Base-by-base conservation (phyloP, 208 protist species). In the Trypanosoma scelopori region DNA sequence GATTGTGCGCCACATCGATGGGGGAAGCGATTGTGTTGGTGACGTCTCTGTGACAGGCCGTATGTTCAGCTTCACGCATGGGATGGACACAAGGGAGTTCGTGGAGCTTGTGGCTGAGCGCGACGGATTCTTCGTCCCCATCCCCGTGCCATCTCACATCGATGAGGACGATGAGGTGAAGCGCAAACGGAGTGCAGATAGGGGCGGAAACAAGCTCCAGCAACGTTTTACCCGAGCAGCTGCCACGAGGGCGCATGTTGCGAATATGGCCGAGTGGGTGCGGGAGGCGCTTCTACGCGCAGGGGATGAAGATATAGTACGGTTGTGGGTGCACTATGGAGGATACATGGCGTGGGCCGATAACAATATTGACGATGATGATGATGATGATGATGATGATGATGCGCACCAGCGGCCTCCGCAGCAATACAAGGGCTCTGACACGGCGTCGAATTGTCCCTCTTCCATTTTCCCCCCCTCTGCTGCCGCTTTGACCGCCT, bases 301-400 rank as follows among this genome's bases (percentile, higher is more conserved):
- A 0, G 60, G 64, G 0, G 58, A 71, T 27, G 65, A 69, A 0
- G 80, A 84, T 30, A 73, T 78, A 48, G 46, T 67, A 42, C 69
- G 49, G n/a, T 55, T 92, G 39, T 92, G 85, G 82, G 42, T 60
- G 25, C 75, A 89, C 59, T 92, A 92, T 69, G 69, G 62, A 16
- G 65, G 60, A 11, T 49, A 7, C 13, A 45, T 25, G 0, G 66
- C 39, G 6, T 42, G 57, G 18, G 41, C 45, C 27, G 27, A 55
- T 16, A 39, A 4, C 22, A n/a, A 16, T 9, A 20, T 49, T 6
- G 41, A 42, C 3, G 62, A 9, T 23, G 59, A 47, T 16, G 27
- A 45, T 30, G 49, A 1, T 32, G 50, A 25, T 35, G 60, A n/a
- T 32, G n/a, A 58, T 51, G 39, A 23, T 53, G 47, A n/a, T 55